phyloP scores from a whole-genome alignment of 495 filamentous ascomycete genomes.

The Barbatosphaeria neglecta region DNA sequence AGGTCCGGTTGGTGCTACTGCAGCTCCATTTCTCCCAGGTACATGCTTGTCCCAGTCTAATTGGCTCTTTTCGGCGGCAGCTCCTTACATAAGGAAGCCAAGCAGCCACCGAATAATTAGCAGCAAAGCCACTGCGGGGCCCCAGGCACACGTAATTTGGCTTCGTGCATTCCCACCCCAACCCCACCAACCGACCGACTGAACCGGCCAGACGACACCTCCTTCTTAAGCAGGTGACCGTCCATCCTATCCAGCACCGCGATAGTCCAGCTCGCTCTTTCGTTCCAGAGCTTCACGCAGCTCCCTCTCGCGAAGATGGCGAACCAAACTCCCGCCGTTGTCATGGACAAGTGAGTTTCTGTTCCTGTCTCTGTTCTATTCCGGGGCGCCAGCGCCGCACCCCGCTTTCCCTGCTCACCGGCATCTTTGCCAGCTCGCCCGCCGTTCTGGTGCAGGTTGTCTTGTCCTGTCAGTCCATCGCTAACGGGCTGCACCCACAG shows the following conservation, averaged over 20 bases:
- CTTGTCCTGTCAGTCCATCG: slow-evolving; percentile 6
- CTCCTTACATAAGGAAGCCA: background rate
- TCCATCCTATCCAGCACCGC: slow-evolving; percentile 9
- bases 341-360: slow-evolving; percentile 99
- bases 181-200: slow-evolving; percentile 5
- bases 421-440: slow-evolving; percentile 9
- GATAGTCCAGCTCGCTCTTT: slow-evolving; percentile 9
- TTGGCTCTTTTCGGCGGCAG: background rate
- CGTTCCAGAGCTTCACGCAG: slow-evolving; percentile 5
- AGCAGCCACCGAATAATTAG: no score
- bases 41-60: no score
- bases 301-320: slow-evolving; percentile 51
- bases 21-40: no score
- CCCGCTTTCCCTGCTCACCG: background rate
- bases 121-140: no score
- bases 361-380: slow-evolving; percentile 1
- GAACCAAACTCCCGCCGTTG: slow-evolving; percentile 98
- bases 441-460: slow-evolving; percentile 3
- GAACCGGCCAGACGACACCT: slow-evolving; percentile 6
- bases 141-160: slow-evolving; percentile 24
- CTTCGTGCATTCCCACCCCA: slow-evolving; percentile 7
- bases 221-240: background rate
- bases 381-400: slow-evolving; percentile 4
- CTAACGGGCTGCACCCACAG: slow-evolving; percentile 34
- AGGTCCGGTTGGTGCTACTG: no score